Percentiles rank a stretch among this genome's conserved stretches.
Evolutionary conservation across 1,139 yeast species (phyloP).

Genomic region (Protomyces lactucae-debilis): DNA sequence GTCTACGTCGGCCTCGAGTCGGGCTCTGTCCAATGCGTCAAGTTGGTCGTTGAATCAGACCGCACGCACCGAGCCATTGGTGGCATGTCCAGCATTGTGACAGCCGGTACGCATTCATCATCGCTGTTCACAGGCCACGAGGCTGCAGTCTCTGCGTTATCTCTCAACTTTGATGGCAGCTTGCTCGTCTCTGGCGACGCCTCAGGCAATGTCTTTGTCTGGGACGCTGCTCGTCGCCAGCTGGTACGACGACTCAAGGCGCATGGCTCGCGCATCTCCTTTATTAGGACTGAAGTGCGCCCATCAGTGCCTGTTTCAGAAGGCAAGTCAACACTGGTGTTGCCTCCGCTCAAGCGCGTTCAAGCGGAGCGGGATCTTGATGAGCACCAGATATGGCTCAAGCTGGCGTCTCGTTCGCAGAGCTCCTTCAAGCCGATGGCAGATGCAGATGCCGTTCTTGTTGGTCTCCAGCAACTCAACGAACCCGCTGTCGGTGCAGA

Average conservation of each 20-base stretch:
- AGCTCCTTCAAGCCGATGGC: constrained; percentile 2
- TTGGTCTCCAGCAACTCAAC: constrained; percentile 2
- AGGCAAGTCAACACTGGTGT: neutral
- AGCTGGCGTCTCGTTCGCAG: neutral
- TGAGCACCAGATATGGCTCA: constrained; percentile 13
- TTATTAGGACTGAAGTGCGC: neutral
- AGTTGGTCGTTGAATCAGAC: constrained; percentile 44
- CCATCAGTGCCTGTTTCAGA: neutral
- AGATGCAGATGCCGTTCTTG: neutral
- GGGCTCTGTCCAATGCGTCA: constrained; percentile 58
- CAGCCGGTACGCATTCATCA: constrained; percentile 34
- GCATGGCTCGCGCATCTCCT: constrained; percentile 35
- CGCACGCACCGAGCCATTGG: constrained; percentile 48
- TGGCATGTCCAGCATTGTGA: constrained; percentile 49
- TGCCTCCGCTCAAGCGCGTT: constrained; percentile 25
- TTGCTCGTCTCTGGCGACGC: constrained; percentile 68
- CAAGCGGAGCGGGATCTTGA: constrained; percentile 23
- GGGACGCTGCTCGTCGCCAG: constrained; percentile 76
- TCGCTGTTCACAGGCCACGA: constrained; percentile 35
- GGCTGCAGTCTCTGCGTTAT: constrained; percentile 49
- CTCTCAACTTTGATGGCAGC: constrained; percentile 72
- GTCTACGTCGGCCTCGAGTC: constrained; percentile 63
- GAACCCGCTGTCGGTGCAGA: neutral
- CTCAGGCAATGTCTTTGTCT: constrained; percentile 59
- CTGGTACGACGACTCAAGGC: constrained; percentile 61